phyloP scores from a whole-genome alignment of 768 basidiomycete genomes.

The Kwoniella shandongensis region DNA sequence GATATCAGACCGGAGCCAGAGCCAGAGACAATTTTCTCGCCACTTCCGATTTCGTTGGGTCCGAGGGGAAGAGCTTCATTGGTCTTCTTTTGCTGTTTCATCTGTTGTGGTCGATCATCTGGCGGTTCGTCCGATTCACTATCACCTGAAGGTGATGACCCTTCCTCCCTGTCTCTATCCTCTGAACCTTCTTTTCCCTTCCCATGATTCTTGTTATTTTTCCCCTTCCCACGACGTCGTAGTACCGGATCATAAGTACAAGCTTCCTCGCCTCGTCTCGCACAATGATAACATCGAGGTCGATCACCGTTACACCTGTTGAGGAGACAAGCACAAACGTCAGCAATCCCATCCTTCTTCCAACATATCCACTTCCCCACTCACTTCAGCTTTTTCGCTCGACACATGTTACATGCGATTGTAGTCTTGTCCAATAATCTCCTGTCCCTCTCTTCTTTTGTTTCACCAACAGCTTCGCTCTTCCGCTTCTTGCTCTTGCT shows the following conservation, averaged over 20 bases:
- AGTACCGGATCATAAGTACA: conserved; percentile 51
- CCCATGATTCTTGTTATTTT: conserved; percentile 49
- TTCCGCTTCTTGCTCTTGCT: conserved; percentile 7
- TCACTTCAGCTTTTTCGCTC: conserved; percentile 42
- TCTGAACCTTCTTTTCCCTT: conserved; percentile 1
- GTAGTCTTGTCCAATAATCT: conserved; percentile 21
- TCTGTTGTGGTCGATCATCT: not conserved
- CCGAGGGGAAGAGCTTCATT: too few relatives aligned
- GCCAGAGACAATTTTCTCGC: too few relatives aligned
- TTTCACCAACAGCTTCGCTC: conserved; percentile 1
- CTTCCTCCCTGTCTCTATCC: not conserved
- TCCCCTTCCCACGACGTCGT: conserved; percentile 52
- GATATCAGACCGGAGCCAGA: too few relatives aligned
- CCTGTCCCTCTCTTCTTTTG: conserved; percentile 15
- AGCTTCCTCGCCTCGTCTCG: conserved; percentile 30
- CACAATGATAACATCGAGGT: conserved; percentile 51
- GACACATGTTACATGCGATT: conserved; percentile 46
- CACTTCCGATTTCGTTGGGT: too few relatives aligned
- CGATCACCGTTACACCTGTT: conserved; percentile 52
- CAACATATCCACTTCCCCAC: conserved; percentile 1
- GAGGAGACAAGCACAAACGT: not conserved
- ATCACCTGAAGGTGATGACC: not conserved
- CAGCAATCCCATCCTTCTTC: not conserved
- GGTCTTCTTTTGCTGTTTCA: not conserved
- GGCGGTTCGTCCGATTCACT: not conserved